Base-by-base conservation (phyloP, 148 eudicot species). In the Chenopodium berlandieri region DNA sequence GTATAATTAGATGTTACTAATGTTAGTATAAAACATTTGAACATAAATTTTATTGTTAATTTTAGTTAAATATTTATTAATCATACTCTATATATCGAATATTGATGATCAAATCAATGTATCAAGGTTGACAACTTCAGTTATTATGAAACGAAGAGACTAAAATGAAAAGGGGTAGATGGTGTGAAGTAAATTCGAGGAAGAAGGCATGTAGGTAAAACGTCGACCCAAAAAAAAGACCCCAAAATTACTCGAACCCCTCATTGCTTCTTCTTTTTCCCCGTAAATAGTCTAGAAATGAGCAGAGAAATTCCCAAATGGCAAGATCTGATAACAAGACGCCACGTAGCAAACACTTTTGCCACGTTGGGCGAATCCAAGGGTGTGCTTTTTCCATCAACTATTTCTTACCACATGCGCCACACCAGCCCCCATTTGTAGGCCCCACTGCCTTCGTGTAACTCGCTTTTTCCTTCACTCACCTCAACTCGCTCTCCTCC, bases 291-390 rank as follows among this genome's bases (percentile, higher is more conserved):
- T 50, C 74, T 25, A 64, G 79, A 58, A 69, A 54, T n/a, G 70
- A n/a, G n/a, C 44, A 77, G 64, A 71, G 17, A 22, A 20, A 27
- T 13, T n/a, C 62, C 13, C 62, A 27, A 31, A 74, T 27, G 63
- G 77, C 64, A 73, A 52, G 73, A 83, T 52, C 68, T 10, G 17
- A 37, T 56, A 48, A 0, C 34, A 19, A 8, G 0, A 3, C 48
- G 82, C 82, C 87, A 81, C 82, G 84, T 81, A 52, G 46, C 82
- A 68, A 37, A 54, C 75, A 78, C 84, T 67, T 80, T 81, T 78
- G 81, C 79, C 84, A 78, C 76, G 79, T 22, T 31, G 81, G 78
- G 23, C 0, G 78, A 77, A 77, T 72, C 71, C n/a, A 81, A 2
- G 84, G 81, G 27, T 13, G 17, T 12, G 34, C 31, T 72, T 72